Evolutionary conservation across 2,329 filamentous ascomycete species (phyloP).

Genomic region (Arachnopeziza araneosa): DNA sequence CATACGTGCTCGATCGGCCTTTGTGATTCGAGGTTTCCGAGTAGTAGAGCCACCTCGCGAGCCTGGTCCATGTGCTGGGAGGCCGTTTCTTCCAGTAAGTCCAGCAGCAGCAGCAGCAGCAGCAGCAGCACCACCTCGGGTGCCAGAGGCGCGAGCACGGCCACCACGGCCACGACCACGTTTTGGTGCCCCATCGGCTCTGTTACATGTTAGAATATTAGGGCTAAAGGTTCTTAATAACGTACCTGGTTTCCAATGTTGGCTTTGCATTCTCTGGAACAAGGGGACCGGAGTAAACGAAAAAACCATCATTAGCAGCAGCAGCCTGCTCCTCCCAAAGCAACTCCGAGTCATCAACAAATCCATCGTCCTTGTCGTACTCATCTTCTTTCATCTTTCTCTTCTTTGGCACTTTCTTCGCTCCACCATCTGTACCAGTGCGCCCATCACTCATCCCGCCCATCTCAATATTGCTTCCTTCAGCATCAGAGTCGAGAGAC

Average conservation of each 20-base stretch:
- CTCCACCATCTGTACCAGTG: constrained; percentile 55
- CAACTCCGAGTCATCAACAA: constrained; percentile 89
- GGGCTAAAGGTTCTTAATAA: not conserved
- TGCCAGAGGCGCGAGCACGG: constrained; percentile 48
- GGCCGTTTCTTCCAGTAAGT: constrained; percentile 36
- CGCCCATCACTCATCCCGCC: constrained; percentile 57
- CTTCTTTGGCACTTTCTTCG: constrained; percentile 62
- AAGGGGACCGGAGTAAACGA: constrained; percentile 91
- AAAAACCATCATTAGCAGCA: constrained; percentile 93
- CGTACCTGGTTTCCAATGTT: constrained; percentile 44
- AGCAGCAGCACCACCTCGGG: constrained; percentile 52
- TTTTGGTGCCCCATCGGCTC: constrained; percentile 68
- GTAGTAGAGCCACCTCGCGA: constrained; percentile 69
- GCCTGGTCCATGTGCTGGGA: constrained; percentile 48
- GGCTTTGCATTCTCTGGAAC: constrained; percentile 81
- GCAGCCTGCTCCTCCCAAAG: constrained; percentile 94
- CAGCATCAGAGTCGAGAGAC: constrained; percentile 65
- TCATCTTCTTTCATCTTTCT: constrained; percentile 76
- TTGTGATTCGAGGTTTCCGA: constrained; percentile 79
- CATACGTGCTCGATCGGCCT: constrained; percentile 75
- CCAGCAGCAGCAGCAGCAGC: constrained; percentile 41
- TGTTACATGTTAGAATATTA: constrained; percentile 31
- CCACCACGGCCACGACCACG: constrained; percentile 47
- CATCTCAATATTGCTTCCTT: constrained; percentile 87
- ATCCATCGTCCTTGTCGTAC: constrained; percentile 77